Evolutionary conservation across 2,329 filamentous ascomycete species (phyloP).

Genomic region (Lachnellula suecica): DNA sequence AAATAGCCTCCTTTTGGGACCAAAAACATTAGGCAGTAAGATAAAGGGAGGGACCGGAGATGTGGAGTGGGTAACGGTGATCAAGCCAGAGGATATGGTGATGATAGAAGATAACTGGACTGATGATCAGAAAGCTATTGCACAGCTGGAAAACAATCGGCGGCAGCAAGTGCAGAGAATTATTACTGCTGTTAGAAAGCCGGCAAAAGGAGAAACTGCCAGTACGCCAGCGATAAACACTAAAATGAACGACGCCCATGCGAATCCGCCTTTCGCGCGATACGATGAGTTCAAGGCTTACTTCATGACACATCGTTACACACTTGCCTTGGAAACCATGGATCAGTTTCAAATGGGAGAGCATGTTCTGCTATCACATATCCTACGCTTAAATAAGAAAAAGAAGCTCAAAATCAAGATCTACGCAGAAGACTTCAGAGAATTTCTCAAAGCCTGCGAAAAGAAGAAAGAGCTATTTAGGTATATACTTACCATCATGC

Average conservation of each 20-base stretch:
- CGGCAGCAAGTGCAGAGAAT: neutral
- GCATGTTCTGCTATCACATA: neutral
- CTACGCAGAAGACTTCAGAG: neutral
- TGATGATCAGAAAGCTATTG: neutral
- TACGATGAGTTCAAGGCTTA: neutral
- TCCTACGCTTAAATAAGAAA: too few species aligned
- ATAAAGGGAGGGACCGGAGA: neutral
- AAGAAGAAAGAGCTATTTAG: neutral
- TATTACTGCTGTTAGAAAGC: neutral
- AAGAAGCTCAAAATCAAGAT: neutral
- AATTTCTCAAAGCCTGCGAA: neutral
- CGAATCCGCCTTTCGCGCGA: neutral
- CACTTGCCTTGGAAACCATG: neutral
- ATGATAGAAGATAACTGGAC: neutral
- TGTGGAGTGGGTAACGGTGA: too few species aligned
- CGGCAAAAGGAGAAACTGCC: too few species aligned
- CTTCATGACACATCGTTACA: neutral
- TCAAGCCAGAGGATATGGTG: too few species aligned
- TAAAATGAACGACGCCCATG: neutral
- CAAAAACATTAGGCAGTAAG: neutral
- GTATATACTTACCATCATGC: neutral
- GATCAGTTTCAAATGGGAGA: neutral
- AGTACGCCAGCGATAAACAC: neutral
- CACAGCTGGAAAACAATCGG: neutral
- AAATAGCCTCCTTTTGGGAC: neutral